Conservation (phyloP, 208 protist species). For the Crithidia expoeki region DNA sequence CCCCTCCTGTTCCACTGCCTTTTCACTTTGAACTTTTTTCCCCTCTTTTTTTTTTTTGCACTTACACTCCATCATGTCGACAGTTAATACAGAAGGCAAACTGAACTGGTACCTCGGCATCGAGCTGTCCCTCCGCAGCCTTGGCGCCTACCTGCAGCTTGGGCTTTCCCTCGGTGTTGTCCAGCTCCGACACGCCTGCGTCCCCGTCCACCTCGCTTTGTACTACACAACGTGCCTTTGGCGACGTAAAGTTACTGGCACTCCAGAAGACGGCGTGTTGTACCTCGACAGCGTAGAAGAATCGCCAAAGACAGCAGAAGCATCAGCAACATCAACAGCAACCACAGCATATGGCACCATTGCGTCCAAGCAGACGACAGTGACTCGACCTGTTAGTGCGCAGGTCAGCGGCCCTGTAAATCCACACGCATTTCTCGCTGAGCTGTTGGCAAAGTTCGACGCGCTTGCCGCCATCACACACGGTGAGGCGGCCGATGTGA, state of each 20-base stretch:
- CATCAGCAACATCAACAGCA: background rate
- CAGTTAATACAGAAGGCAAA: slow-evolving; percentile 47
- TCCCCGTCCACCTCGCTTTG: slow-evolving; percentile 20
- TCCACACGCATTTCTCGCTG: slow-evolving; percentile 14
- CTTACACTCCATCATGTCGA: slow-evolving; percentile 40
- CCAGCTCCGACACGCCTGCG: slow-evolving; percentile 34
- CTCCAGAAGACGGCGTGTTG: slow-evolving; percentile 9
- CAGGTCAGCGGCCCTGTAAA: slow-evolving; percentile 3
- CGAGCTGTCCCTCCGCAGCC: slow-evolving; percentile 52
- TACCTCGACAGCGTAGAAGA: background rate
- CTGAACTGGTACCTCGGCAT: slow-evolving; percentile 42
- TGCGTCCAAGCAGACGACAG: too few relatives aligned
- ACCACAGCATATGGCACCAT: too few relatives aligned
- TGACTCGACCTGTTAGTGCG: slow-evolving; percentile 4
- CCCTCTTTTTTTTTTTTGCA: too few relatives aligned
- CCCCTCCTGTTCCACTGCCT: too few relatives aligned
- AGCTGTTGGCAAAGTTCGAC: slow-evolving; percentile 42
- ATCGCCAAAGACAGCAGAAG: background rate
- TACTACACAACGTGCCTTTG: slow-evolving; percentile 18
- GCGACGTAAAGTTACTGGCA: slow-evolving; percentile 7
- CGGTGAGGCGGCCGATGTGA: slow-evolving; percentile 47
- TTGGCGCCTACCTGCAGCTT: slow-evolving; percentile 51
- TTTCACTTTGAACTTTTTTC: slow-evolving; percentile 12
- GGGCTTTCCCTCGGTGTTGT: slow-evolving; percentile 49
- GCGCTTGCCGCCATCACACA: slow-evolving; percentile 51